A percentile compares a stretch with the other conserved stretches of the same genome.
Evolutionary conservation across 2,329 filamentous ascomycete species (phyloP).

Genomic region (Rasamsonia emersonii): DNA sequence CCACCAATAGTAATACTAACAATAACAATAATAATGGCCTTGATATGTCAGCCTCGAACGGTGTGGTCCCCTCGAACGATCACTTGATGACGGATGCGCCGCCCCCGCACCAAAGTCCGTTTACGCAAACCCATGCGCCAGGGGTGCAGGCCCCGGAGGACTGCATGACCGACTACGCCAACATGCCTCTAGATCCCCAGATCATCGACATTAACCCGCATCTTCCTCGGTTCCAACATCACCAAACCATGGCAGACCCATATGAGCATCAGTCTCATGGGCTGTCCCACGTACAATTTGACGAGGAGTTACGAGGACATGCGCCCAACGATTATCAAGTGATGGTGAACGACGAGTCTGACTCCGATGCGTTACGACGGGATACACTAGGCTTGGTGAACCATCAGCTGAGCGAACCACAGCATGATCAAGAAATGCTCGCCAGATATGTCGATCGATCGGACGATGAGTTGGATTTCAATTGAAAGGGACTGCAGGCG

Average conservation of each 20-base stretch:
- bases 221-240: constrained; percentile 31
- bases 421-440: constrained; percentile 33
- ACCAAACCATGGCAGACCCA: constrained; percentile 26
- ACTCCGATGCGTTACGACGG: constrained; percentile 28
- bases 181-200: constrained; percentile 53
- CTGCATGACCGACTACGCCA: constrained; percentile 34
- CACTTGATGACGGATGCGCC: constrained; percentile 17
- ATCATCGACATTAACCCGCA: constrained; percentile 47
- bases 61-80: constrained; percentile 9
- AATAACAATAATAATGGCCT: no score
- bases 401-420: constrained; percentile 28
- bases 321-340: constrained; percentile 32
- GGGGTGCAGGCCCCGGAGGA: constrained; percentile 28
- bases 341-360: constrained; percentile 33
- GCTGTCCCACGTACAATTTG: constrained; percentile 26
- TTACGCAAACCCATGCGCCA: constrained; percentile 21
- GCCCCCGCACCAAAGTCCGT: constrained; percentile 23
- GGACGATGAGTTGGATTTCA: constrained; percentile 28
- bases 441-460: constrained; percentile 29
- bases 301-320: constrained; percentile 31
- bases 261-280: constrained; percentile 24
- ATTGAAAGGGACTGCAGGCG: no score
- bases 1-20: neutral
- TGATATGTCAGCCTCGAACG: constrained; percentile 8
- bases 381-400: constrained; percentile 32